Evolutionary conservation across 2,329 filamentous ascomycete genomes (phyloP), one percentile per base, ranked within the genome.

Genomic region (Purpureocillium takamizusanense): DNA sequence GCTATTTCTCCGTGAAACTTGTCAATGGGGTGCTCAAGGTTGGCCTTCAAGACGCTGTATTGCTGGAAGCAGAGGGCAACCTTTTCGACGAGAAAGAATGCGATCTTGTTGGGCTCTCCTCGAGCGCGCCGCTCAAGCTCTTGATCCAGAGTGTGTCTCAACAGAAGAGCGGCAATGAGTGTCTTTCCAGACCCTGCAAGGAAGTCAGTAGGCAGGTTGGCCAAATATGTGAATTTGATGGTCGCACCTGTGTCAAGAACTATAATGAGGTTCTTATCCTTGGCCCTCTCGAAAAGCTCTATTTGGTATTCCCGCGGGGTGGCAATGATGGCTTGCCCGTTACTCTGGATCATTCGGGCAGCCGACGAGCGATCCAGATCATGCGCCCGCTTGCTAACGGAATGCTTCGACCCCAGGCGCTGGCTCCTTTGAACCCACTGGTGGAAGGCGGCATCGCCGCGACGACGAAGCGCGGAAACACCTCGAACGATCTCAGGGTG

Each of bases 41-140:
- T 95, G 51, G 76, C 78, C 41, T 78, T 75, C 12, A 98, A 69
- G 2, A 95, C 87, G 1, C 81, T 79, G 42, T 84, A 78, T 59
- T 98, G 92, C 56, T 98, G 92, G 47, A 86, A 86, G 7, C 92
- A 89, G 11, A 98, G 71, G 0, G 88, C 83, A 1, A 97, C 87
- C 42, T 86, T 94, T 50, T 94, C 83, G 9, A 92, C 88, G 14
- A 98, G 60, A 52, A 98, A 98, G 62, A 97, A 94, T 0, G 87
- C 76, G 8, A 86, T 74, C 21, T 81, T 80, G 29, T 67, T 74
- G 0, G 66, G 52, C n/a, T 69, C 68, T 2, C 82, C 83, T 2
- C 62, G 51, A 0, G 67, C 71, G 30, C 88, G 76, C 46, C 78
- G 65, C 44, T 86, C 79, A 1, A 95, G 63, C 56, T 98, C 92